These are phyloP conservation scores for Ampelomyces quisqualis DNA, from an alignment of 2,329 filamentous ascomycete species.

Conservation along the genomic window DNA sequence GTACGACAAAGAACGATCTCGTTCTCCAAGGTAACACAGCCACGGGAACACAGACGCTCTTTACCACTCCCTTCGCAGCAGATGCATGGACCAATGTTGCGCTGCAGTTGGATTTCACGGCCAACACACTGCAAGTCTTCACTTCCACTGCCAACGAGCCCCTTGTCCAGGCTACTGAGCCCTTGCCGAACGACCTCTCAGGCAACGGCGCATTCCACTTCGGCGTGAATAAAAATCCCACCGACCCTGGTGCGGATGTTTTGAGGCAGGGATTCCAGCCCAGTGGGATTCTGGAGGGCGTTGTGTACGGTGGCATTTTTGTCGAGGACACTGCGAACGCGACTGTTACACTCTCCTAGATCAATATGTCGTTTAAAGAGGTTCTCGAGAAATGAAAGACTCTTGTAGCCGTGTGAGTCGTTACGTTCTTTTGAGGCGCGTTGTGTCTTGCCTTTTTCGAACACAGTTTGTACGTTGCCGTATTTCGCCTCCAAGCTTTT, in stretches of 20 bases:
- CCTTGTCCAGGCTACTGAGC: constrained; percentile 8
- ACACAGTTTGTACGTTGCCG: no score
- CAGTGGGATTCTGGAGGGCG: constrained; percentile 15
- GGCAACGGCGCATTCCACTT: constrained; percentile 19
- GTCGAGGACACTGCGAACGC: constrained; percentile 13
- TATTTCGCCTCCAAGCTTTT: no score
- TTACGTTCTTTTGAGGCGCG: no score
- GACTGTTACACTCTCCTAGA: constrained; percentile 9
- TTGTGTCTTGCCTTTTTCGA: no score
- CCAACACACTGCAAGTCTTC: constrained; percentile 20
- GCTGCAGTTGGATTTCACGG: constrained; percentile 14
- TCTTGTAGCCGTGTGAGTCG: no score
- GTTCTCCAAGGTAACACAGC: constrained; percentile 13
- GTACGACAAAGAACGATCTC: constrained; percentile 15
- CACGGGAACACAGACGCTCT: constrained; percentile 9
- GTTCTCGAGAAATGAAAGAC: no score
- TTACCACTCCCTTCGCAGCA: constrained; percentile 11
- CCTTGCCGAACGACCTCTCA: constrained; percentile 14
- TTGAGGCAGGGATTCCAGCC: constrained; percentile 16
- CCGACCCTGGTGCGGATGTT: constrained; percentile 12
- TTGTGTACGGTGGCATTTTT: constrained; percentile 17
- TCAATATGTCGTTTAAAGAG: no score
- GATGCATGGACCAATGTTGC: constrained; percentile 18
- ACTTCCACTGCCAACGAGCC: constrained; percentile 12
- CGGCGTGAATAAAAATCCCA: constrained; percentile 20